Conservation (phyloP, 2,329 filamentous ascomycete genomes). For the Aspergillus uvarum region DNA sequence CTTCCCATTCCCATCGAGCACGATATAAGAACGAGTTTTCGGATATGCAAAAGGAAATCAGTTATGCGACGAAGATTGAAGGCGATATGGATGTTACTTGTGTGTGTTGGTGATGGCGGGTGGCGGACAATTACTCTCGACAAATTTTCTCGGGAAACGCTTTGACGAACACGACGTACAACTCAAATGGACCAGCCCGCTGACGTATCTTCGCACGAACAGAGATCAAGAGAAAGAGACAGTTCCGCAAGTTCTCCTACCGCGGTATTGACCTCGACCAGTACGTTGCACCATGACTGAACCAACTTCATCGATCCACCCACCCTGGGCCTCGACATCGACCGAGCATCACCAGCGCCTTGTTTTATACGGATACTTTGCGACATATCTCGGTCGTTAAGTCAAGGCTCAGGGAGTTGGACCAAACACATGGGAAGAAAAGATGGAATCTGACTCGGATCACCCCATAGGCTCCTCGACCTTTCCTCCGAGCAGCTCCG, state of each 20-base stretch:
- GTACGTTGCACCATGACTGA: slow-evolving; percentile 60
- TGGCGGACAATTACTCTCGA: background rate
- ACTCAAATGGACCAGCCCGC: slow-evolving; percentile 21
- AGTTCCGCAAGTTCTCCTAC: slow-evolving; percentile 99
- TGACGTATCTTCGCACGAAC: slow-evolving; percentile 36
- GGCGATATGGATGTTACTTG: slow-evolving; percentile 16
- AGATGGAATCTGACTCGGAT: slow-evolving; percentile 29
- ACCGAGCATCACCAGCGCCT: slow-evolving; percentile 14
- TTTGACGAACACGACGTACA: slow-evolving; percentile 15
- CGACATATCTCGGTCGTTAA: slow-evolving; percentile 5
- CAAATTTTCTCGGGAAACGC: background rate
- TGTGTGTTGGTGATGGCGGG: slow-evolving; percentile 12
- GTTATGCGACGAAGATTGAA: slow-evolving; percentile 7
- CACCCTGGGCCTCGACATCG: slow-evolving; percentile 13
- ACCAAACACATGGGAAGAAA: slow-evolving; percentile 5
- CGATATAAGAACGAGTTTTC: background rate
- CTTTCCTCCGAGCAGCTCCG: slow-evolving; percentile 98
- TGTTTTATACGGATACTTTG: slow-evolving; percentile 1
- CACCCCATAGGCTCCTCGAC: slow-evolving; percentile 79
- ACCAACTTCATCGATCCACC: slow-evolving; percentile 6
- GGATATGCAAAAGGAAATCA: slow-evolving; percentile 4
- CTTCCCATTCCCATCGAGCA: slow-evolving; percentile 13
- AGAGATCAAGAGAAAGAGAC: slow-evolving; percentile 99
- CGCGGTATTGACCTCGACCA: slow-evolving; percentile 99
- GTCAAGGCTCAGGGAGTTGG: slow-evolving; percentile 9